Base-by-base conservation (phyloP, 2,329 filamentous ascomycete genomes). In the Ascochyta lentis region DNA sequence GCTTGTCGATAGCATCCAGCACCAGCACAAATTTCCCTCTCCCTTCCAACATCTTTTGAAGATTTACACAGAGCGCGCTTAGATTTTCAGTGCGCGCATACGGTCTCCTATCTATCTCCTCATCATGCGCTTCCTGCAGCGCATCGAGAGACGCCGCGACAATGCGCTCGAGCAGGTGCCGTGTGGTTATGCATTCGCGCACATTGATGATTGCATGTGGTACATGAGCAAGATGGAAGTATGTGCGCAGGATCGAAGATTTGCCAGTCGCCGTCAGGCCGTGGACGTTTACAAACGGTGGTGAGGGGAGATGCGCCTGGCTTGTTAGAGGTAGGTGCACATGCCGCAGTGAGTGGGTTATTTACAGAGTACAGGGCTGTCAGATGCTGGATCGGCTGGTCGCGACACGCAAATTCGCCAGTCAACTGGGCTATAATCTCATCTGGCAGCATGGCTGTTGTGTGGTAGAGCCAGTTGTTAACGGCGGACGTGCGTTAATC, bases 251-350 rank as follows among this genome's bases (percentile, higher is more conserved):
- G 46, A 96, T 83, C 43, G 85, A 84, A 29, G 87, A 91, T 78
- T 98, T 98, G 37, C 92, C 94, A 0, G 93, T 96, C 2, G 92
- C 89, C 68, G 93, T 88, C 27, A 92, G 86, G 46, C 95, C 95
- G 74, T 98, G 88, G 44, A 96, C 76, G 22, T 97, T 86, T 10
- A 97, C 75, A 57, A 90, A 90, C 10, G 86, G 81, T 53, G 89
- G 90, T 53, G 86, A 88, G 27, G 90, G 88, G n/a, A 88, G 81
- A 42, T 79, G 76, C 22, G 86, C 84, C 86, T 91, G 69, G 33
- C 24, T 19, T 47, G 49, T 75, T 62, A 73, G 65, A 39, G 9
- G 22, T 45, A 39, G 9, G 22, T 45, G 31, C 22, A 6, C 27
- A 39, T 3, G 29, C 3, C 3, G 27, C 10, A 8, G 9, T 3